Evolutionary conservation across 345 rosid genomes (phyloP).

Genomic region (Euphorbia pulcherrima): DNA sequence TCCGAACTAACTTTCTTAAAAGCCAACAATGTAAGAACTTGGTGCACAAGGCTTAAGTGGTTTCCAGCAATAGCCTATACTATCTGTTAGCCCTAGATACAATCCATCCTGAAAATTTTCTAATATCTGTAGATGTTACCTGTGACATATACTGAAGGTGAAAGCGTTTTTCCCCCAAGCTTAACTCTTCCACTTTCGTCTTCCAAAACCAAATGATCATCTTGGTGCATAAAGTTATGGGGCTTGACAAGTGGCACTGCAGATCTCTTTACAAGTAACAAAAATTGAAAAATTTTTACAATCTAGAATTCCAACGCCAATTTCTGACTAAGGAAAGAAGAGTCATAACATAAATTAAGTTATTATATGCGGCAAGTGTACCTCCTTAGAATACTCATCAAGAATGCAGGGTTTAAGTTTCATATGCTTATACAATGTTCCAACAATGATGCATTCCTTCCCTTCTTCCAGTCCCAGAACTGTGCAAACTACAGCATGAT

Average conservation of each 20-base stretch:
- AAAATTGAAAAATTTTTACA: constrained; percentile 6
- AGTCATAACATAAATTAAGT: neutral
- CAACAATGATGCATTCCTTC: constrained; percentile 80
- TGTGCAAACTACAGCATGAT: constrained; percentile 56
- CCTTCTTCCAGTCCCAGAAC: constrained; percentile 77
- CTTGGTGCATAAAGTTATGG: constrained; percentile 75
- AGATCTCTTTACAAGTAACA: constrained; percentile 59
- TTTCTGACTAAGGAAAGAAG: constrained; percentile 18
- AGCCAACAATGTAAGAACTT: neutral
- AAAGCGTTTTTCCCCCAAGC: constrained; percentile 59
- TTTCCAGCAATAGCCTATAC: neutral
- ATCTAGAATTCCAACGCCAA: neutral
- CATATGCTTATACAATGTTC: constrained; percentile 93
- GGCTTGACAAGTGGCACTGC: constrained; percentile 65
- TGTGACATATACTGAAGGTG: constrained; percentile 67
- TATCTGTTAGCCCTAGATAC: neutral
- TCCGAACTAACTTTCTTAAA: neutral
- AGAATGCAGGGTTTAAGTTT: constrained; percentile 91
- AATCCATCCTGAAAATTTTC: neutral
- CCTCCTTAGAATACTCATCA: constrained; percentile 92
- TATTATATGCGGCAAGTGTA: constrained; percentile 20
- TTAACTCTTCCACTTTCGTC: constrained; percentile 95
- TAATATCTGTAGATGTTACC: constrained; percentile 37
- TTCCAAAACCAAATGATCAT: constrained; percentile 79
- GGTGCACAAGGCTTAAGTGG: neutral